Conservation (phyloP, 2,329 filamentous ascomycete species). For the Balansia obtecta region DNA sequence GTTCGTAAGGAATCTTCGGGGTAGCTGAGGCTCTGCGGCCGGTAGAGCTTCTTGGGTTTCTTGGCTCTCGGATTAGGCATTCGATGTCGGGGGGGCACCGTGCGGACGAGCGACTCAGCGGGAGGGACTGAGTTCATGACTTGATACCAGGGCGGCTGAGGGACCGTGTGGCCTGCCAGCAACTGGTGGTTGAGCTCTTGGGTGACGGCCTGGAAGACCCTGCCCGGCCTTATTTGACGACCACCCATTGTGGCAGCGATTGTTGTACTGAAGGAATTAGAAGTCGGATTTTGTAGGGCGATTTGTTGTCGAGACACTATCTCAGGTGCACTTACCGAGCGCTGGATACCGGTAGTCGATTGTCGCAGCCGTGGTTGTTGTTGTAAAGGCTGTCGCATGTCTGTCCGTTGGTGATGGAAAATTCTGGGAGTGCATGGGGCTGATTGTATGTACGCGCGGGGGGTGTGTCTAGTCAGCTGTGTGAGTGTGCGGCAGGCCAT, state of each 20-base stretch:
- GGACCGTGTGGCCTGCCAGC: conserved; percentile 20
- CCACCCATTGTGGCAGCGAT: conserved; percentile 21
- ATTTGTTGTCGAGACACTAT: not conserved
- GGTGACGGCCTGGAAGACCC: conserved; percentile 33
- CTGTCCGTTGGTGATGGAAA: conserved; percentile 4
- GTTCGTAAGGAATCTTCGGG: conserved; percentile 71
- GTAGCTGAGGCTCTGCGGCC: conserved; percentile 65
- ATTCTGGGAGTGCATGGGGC: conserved; percentile 11
- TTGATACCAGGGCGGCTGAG: conserved; percentile 36
- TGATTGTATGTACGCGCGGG: conserved; percentile 7
- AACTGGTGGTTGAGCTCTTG: conserved; percentile 30
- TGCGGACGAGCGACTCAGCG: conserved; percentile 43
- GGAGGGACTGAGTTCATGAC: conserved; percentile 43
- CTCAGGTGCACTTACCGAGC: not conserved
- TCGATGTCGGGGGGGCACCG: conserved; percentile 35
- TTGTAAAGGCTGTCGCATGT: conserved; percentile 3
- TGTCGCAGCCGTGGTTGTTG: not conserved
- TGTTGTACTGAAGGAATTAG: no score
- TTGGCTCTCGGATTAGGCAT: conserved; percentile 28
- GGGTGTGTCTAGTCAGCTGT: not conserved
- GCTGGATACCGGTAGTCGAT: not conserved
- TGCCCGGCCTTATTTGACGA: conserved; percentile 32
- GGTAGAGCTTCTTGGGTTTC: conserved; percentile 62
- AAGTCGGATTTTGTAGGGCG: no score
- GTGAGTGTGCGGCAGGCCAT: not conserved